Conservation (phyloP, 108 stramenopile species). For the Asterionellopsis glacialis region DNA sequence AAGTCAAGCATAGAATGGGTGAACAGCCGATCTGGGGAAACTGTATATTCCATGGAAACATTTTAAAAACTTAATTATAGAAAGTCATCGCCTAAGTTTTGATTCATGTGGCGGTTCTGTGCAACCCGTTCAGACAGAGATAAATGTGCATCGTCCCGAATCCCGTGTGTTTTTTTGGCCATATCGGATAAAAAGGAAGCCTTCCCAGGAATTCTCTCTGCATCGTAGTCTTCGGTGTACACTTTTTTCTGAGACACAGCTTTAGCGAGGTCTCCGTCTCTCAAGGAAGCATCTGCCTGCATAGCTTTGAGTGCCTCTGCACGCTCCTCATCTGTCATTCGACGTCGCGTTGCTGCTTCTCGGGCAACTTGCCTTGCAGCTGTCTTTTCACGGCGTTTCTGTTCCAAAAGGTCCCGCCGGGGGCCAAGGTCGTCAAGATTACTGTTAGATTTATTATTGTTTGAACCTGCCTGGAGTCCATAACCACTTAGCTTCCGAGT, state of each 20-base stretch:
- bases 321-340: slow-evolving; percentile 29
- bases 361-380: slow-evolving; percentile 21
- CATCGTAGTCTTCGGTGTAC: not conserved
- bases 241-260: not conserved
- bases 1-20: not conserved
- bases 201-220: not conserved
- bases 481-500: slow-evolving; percentile 38
- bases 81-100: slow-evolving; percentile 4
- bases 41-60: not conserved
- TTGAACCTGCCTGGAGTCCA: slow-evolving; percentile 39
- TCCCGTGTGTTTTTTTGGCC: slow-evolving; percentile 7
- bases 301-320: slow-evolving; percentile 34
- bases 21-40: not conserved
- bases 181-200: slow-evolving; percentile 12
- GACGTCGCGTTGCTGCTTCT: slow-evolving; percentile 13
- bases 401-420: slow-evolving; percentile 36
- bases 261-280: not conserved
- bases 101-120: slow-evolving; percentile 44
- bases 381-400: slow-evolving; percentile 46
- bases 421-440: slow-evolving; percentile 48
- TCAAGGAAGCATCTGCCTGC: slow-evolving; percentile 32
- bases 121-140: slow-evolving; percentile 28
- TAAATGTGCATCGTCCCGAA: slow-evolving; percentile 1
- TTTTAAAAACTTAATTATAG: not conserved
- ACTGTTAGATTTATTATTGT: not conserved